Conservation (phyloP, 2,329 filamentous ascomycete genomes). For the Trichoderma guizhouense region DNA sequence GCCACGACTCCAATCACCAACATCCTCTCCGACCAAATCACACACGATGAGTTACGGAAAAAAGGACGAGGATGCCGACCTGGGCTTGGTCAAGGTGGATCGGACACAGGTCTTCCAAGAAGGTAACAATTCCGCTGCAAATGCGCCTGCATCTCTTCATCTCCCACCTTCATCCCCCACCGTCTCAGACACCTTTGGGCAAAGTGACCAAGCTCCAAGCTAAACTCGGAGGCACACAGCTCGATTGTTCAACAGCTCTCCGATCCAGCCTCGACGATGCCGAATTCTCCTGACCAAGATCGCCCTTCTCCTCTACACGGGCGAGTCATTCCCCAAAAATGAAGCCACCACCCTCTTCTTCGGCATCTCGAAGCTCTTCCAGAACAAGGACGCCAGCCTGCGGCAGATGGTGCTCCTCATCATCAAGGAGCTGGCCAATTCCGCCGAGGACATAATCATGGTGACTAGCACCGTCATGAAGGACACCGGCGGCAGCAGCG, state of each 20-base stretch:
- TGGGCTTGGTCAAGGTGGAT: conserved; percentile 93
- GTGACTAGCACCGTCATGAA: conserved; percentile 99
- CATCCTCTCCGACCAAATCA: conserved; percentile 34
- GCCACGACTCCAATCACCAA: conserved; percentile 34
- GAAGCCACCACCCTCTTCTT: conserved; percentile 99
- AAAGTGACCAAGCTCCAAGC: conserved; percentile 23
- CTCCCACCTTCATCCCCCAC: conserved; percentile 22
- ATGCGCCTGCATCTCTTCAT: not conserved
- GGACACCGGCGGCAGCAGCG: conserved; percentile 92
- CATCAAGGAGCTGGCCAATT: conserved; percentile 94
- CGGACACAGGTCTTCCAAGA: conserved; percentile 98
- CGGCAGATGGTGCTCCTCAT: conserved; percentile 98
- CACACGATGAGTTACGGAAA: conserved; percentile 92
- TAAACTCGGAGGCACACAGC: conserved; percentile 55
- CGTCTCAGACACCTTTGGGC: not conserved
- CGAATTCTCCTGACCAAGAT: conserved; percentile 97
- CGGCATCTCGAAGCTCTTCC: conserved; percentile 97
- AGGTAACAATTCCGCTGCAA: conserved; percentile 55
- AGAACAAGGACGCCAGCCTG: conserved; percentile 97
- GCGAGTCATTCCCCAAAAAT: conserved; percentile 93
- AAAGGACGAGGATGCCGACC: conserved; percentile 97
- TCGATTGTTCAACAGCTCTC: conserved; percentile 95
- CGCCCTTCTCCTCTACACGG: conserved; percentile 90
- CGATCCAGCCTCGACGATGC: conserved; percentile 95
- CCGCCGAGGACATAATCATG: conserved; percentile 99